phyloP scores from a whole-genome alignment of 345 rosid species.

The Citrus mangshanensis region DNA sequence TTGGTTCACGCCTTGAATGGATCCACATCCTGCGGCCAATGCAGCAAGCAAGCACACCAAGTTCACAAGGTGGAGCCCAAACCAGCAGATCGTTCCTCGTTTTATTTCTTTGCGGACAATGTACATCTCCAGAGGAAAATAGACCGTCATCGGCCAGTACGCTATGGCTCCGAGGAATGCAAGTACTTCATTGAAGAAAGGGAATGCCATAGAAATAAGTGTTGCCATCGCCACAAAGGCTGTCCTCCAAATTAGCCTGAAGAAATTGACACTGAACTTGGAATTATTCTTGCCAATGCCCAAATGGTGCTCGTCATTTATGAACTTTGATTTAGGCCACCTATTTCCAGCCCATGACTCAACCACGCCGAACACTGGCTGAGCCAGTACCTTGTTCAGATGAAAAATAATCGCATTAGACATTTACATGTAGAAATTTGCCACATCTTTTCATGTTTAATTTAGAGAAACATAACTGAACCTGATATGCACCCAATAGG shows the following conservation, averaged over 20 bases:
- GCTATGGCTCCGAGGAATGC: conserved; percentile 24
- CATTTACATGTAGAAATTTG: not conserved
- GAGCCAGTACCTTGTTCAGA: conserved; percentile 16
- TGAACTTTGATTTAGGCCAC: conserved; percentile 22
- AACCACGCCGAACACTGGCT: conserved; percentile 17
- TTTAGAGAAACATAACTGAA: not conserved
- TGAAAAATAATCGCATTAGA: not conserved
- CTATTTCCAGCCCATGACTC: conserved; percentile 21
- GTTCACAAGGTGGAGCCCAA: conserved; percentile 13
- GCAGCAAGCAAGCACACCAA: conserved; percentile 20
- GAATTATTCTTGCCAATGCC: not conserved
- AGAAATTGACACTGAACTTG: not conserved
- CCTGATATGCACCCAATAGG: conserved; percentile 21
- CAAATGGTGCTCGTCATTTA: not conserved
- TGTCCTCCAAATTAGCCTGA: conserved; percentile 27
- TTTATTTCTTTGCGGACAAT: conserved; percentile 19
- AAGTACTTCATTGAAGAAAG: conserved; percentile 31
- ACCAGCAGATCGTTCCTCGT: conserved; percentile 5
- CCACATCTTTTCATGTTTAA: not conserved
- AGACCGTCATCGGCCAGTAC: conserved; percentile 28
- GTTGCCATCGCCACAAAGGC: conserved; percentile 13
- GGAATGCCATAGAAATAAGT: conserved; percentile 24
- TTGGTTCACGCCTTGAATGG: conserved; percentile 18
- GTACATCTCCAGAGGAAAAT: conserved; percentile 32
- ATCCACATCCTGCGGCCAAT: conserved; percentile 18